Conservation (phyloP, 2,329 filamentous ascomycete genomes). For the Botrytis fabae region DNA sequence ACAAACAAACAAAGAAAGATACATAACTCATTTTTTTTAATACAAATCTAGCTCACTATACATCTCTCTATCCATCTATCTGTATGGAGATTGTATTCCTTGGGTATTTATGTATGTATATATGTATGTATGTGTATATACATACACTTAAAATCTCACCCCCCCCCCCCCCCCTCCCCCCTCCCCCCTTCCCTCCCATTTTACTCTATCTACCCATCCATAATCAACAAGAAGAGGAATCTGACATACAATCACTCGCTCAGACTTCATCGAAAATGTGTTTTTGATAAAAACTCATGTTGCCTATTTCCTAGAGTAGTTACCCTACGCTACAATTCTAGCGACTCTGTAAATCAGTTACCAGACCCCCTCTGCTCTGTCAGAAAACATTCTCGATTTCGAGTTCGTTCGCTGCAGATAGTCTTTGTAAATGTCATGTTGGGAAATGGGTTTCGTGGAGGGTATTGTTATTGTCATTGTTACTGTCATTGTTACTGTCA, state of each 20-base stretch:
- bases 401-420: background rate
- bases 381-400: background rate
- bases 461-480: background rate
- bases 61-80: background rate
- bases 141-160: too few relatives aligned
- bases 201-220: background rate
- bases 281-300: background rate
- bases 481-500: background rate
- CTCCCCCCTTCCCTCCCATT: too few relatives aligned
- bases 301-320: background rate
- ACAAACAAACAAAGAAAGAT: background rate
- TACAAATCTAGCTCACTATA: background rate
- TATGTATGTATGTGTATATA: too few relatives aligned
- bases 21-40: background rate
- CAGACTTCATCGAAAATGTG: background rate
- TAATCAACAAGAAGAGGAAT: background rate
- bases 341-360: too few relatives aligned
- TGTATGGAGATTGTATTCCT: too few relatives aligned
- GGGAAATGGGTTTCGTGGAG: background rate
- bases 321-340: background rate
- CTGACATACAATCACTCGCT: background rate
- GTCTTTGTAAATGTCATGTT: rapidly evolving
- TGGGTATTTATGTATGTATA: too few relatives aligned
- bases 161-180: too few relatives aligned
- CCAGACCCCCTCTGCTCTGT: too few relatives aligned